A percentile compares a stretch with the other conserved stretches of the same genome.
Evolutionary conservation across 2,329 filamentous ascomycete genomes (phyloP).

Genomic region (Camptophora hylomeconis): DNA sequence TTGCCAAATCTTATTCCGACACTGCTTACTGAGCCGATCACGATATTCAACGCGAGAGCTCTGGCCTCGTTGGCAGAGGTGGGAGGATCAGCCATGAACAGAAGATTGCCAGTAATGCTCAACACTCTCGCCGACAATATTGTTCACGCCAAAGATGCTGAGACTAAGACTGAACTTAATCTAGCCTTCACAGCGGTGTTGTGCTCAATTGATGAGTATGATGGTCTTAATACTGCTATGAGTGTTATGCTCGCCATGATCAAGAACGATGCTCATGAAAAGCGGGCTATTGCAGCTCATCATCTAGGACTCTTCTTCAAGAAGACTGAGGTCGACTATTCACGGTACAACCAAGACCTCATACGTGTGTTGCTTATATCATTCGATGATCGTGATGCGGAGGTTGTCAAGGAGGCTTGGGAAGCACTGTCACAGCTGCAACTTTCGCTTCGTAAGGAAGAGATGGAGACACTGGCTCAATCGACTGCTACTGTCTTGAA

Average conservation of each 20-base stretch:
- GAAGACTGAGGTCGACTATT: slow-evolving; percentile 71
- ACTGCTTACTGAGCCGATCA: slow-evolving; percentile 77
- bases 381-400: slow-evolving; percentile 73
- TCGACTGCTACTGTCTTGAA: slow-evolving; percentile 78
- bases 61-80: slow-evolving; percentile 87
- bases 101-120: slow-evolving; percentile 76
- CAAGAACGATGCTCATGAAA: slow-evolving; percentile 85
- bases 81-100: slow-evolving; percentile 78
- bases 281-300: slow-evolving; percentile 61
- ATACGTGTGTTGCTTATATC: slow-evolving; percentile 81
- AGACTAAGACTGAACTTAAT: slow-evolving; percentile 59
- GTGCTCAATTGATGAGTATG: slow-evolving; percentile 85
- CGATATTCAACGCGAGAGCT: slow-evolving; percentile 87
- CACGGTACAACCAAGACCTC: slow-evolving; percentile 89
- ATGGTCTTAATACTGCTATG: slow-evolving; percentile 92
- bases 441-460: slow-evolving; percentile 82
- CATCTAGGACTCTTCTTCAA: slow-evolving; percentile 82
- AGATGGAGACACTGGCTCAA: slow-evolving; percentile 85
- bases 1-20: slow-evolving; percentile 92
- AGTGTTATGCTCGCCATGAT: slow-evolving; percentile 76
- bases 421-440: slow-evolving; percentile 75
- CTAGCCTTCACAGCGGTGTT: slow-evolving; percentile 79
- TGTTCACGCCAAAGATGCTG: slow-evolving; percentile 59
- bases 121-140: slow-evolving; percentile 92
- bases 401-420: slow-evolving; percentile 85